phyloP scores from a whole-genome alignment of 139 green algal genomes.

The Chlamydomonas asymmetrica region DNA sequence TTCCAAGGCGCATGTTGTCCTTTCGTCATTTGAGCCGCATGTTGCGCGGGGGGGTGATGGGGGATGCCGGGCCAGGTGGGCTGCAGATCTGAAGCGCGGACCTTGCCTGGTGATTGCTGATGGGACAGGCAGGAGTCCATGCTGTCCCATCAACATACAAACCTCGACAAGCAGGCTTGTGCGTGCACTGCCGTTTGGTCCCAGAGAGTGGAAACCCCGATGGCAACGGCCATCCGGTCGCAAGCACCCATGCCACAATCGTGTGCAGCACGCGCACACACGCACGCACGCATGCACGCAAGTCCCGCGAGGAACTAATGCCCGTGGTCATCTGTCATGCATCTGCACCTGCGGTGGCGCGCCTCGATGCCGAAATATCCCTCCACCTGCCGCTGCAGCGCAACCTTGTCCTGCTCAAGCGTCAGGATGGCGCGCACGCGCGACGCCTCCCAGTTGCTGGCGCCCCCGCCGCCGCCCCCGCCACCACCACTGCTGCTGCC shows the following conservation, averaged over 20 bases:
- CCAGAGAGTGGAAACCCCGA: no score
- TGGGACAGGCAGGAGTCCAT: no score
- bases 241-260: neutral
- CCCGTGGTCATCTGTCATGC: neutral
- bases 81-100: neutral
- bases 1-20: neutral
- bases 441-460: slow-evolving; percentile 29
- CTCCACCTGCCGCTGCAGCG: slow-evolving; percentile 26
- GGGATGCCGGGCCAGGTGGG: no score
- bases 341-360: neutral
- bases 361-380: neutral
- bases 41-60: neutral
- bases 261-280: no score
- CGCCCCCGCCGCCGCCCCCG: neutral
- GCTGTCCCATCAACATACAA: no score
- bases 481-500: neutral
- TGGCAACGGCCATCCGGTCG: no score
- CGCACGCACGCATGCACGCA: no score
- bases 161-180: no score
- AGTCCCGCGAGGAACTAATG: no score
- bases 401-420: slow-evolving; percentile 24
- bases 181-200: no score
- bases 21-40: neutral
- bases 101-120: neutral
- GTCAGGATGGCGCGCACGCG: slow-evolving; percentile 33